These are phyloP conservation scores for Aspergillus sp. DNA, from an alignment of 2,329 filamentous ascomycete genomes.

Conservation along the genomic window DNA sequence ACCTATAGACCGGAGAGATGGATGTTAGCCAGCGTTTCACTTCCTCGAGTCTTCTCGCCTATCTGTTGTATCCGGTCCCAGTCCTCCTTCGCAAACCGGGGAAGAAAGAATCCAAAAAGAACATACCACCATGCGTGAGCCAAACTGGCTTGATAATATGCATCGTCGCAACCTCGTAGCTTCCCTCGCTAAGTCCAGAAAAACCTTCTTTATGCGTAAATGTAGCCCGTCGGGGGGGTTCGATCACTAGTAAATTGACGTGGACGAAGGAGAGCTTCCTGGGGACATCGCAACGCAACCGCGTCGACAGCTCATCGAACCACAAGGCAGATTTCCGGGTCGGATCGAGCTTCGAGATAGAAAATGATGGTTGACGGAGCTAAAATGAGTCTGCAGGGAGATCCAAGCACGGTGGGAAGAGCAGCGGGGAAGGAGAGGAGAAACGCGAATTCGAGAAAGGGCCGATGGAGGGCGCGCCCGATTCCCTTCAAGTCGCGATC, in stretches of 20 bases:
- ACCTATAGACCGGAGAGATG: slow-evolving; percentile 49
- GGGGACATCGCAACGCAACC: slow-evolving; percentile 30
- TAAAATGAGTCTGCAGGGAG: slow-evolving; percentile 5
- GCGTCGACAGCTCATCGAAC: slow-evolving; percentile 13
- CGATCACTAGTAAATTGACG: slow-evolving; percentile 21
- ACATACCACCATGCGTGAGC: slow-evolving; percentile 83
- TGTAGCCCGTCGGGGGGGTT: background rate
- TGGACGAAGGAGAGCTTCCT: slow-evolving; percentile 20
- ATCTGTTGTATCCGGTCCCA: background rate
- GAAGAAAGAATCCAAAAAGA: background rate
- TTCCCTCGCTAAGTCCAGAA: background rate
- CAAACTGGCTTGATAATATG: slow-evolving; percentile 92
- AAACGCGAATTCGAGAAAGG: slow-evolving; percentile 18
- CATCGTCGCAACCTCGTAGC: slow-evolving; percentile 50
- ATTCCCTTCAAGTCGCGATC: slow-evolving; percentile 38
- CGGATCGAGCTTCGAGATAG: background rate
- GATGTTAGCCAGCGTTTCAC: slow-evolving; percentile 15
- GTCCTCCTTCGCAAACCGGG: background rate
- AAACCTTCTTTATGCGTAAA: slow-evolving; percentile 2
- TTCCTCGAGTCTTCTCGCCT: background rate
- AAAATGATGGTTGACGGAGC: background rate
- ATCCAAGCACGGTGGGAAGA: background rate
- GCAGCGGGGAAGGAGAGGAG: background rate
- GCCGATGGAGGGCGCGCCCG: slow-evolving; percentile 24
- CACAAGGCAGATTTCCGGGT: background rate